These are phyloP conservation scores for Nidularia sp. DNA, from an alignment of 768 basidiomycete species.

Conservation along the genomic window DNA sequence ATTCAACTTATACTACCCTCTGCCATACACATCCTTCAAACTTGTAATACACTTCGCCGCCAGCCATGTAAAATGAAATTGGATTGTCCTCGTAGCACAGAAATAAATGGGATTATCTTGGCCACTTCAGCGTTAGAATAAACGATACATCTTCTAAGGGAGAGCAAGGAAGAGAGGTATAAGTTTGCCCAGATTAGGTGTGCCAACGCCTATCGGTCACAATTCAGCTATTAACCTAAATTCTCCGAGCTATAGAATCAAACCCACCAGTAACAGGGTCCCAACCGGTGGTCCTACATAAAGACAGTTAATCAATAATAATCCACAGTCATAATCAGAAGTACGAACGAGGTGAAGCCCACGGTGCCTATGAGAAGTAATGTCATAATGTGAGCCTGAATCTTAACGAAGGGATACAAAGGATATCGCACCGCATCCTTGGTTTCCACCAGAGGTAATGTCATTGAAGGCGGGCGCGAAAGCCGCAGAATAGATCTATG, in stretches of 20 bases:
- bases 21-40: too few relatives aligned
- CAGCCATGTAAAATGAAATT: too few relatives aligned
- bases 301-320: not conserved
- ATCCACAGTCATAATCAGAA: constrained; percentile 28
- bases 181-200: constrained; percentile 20
- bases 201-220: constrained; percentile 26
- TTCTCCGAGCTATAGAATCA: not conserved
- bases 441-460: constrained; percentile 36
- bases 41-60: too few relatives aligned
- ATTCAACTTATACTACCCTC: too few relatives aligned
- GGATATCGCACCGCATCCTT: constrained; percentile 27
- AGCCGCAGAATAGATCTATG: constrained; percentile 28
- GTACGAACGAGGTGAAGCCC: constrained; percentile 30
- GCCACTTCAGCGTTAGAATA: not conserved
- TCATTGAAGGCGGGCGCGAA: constrained; percentile 35
- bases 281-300: constrained; percentile 28
- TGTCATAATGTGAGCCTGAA: not conserved
- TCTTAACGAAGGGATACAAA: not conserved
- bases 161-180: constrained; percentile 3
- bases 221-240: not conserved
- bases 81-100: too few relatives aligned
- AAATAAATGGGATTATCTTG: too few relatives aligned
- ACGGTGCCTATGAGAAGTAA: constrained; percentile 16
- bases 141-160: not conserved
- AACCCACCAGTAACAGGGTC: constrained; percentile 35